Evolutionary conservation across 179 eudicot species (phyloP), one percentile per base, ranked within the genome.

Genomic region (Sideroxylon spinosum): DNA sequence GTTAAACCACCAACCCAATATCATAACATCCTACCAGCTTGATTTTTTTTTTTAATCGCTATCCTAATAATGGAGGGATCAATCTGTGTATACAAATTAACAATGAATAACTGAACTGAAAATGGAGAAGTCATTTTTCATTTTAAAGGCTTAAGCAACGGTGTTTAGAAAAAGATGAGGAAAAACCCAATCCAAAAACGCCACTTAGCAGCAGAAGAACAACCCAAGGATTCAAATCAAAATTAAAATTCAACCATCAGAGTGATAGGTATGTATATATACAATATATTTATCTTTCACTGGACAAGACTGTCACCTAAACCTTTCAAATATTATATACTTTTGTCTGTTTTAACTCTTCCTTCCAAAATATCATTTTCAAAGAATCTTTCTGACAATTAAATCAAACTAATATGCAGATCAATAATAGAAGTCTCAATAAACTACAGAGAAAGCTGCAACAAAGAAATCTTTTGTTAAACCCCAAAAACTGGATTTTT

Each of bases 401-500:
- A 79, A 71, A 69, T 73, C 72, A 79, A 61, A 68, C 74, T 44
- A 55, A 68, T 32, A 14, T 48, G 68, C 29, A 85, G 85, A 71
- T 78, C 87, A 86, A 86, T 88, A 85, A 90, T 88, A 79, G 78
- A 73, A 73, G 20, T 28, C 48, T 76, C 48, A 60, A 82, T 73
- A 79, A 68, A 74, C 10, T 82, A 79, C 59, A 50, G 71, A 67
- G 37, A 86, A 84, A 82, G 80, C 86, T 83, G 85, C 83, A 77
- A 64, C 70, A 13, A 73, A 78, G 69, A 57, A 71, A 86, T 79
- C 86, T 81, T 83, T 86, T 83, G 80, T 67, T 86, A 73, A 86
- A 75, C 84, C 84, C 83, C 29, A 76, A 76, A 85, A 80, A 82
- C 66, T 87, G 81, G 85, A 81, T 87, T 79, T 86, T 85, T 83